Evolutionary conservation across 2,329 filamentous ascomycete species (phyloP).

Genomic region (Aurifilum marmelostoma): DNA sequence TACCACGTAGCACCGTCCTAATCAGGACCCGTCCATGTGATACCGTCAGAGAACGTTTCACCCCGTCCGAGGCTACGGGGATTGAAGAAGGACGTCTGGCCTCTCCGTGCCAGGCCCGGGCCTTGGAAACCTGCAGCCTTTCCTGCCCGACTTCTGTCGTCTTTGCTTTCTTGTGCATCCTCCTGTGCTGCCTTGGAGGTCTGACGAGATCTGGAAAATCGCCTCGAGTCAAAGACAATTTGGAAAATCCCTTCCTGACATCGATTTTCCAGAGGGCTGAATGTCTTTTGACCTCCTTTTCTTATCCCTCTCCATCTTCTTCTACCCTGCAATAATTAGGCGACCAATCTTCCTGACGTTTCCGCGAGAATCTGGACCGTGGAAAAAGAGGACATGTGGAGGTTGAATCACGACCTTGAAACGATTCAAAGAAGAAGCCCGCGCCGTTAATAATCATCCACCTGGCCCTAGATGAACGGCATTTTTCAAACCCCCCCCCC

Average conservation of each 20-base stretch:
- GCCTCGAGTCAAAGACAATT: slow-evolving; percentile 30
- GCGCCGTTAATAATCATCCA: not conserved
- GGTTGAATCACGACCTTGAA: slow-evolving; percentile 3
- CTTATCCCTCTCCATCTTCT: not conserved
- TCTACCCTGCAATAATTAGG: slow-evolving; percentile 17
- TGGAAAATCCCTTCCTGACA: slow-evolving; percentile 7
- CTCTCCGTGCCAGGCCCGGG: slow-evolving; percentile 24
- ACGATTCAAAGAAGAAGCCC: slow-evolving; percentile 17
- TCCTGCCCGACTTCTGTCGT: slow-evolving; percentile 9
- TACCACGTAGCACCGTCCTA: slow-evolving; percentile 44
- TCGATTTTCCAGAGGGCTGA: not conserved
- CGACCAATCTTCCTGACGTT: slow-evolving; percentile 18
- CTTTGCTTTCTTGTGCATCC: slow-evolving; percentile 16
- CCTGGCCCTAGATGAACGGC: not conserved
- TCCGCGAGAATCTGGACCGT: slow-evolving; percentile 8
- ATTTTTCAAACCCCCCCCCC: not conserved
- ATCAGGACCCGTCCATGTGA: slow-evolving; percentile 41
- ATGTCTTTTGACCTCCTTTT: slow-evolving; percentile 16
- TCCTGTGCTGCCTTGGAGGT: slow-evolving; percentile 18
- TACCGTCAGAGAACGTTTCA: slow-evolving; percentile 41
- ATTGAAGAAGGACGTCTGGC: slow-evolving; percentile 27
- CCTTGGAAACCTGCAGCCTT: slow-evolving; percentile 22
- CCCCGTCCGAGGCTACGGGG: slow-evolving; percentile 23
- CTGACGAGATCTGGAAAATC: slow-evolving; percentile 27
- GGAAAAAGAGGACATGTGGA: not conserved